Evolutionary conservation across 2,329 filamentous ascomycete species (phyloP).

Genomic region (Aspergillus aculeatus): DNA sequence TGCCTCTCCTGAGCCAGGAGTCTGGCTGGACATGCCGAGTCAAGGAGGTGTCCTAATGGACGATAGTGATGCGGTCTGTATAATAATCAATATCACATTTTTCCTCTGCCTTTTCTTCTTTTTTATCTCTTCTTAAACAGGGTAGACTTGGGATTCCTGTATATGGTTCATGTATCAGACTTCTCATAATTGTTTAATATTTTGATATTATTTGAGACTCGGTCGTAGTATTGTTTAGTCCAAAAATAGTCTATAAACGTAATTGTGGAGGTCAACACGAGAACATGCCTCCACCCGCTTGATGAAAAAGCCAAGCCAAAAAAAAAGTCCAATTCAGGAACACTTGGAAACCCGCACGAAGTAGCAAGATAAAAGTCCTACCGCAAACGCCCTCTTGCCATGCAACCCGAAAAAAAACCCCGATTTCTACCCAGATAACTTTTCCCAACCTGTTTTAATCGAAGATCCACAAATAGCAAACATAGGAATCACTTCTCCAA

Average conservation of each 20-base stretch:
- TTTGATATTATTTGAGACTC: not conserved
- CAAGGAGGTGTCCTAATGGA: constrained; percentile 61
- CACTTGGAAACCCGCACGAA: not conserved
- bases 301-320: not conserved
- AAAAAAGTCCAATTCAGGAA: not conserved
- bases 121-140: constrained; percentile 27
- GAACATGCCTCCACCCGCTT: not conserved
- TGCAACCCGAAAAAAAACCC: constrained; percentile 5
- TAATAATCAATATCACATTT: constrained; percentile 19
- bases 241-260: not conserved
- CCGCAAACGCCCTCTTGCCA: constrained; percentile 13
- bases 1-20: constrained; percentile 75
- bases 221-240: not conserved
- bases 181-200: not conserved
- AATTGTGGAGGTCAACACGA: not conserved
- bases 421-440: not conserved
- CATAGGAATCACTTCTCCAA: constrained; percentile 15
- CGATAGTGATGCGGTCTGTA: constrained; percentile 15
- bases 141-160: constrained; percentile 19
- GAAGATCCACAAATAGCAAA: not conserved
- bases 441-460: not conserved
- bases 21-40: constrained; percentile 91
- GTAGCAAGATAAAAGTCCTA: not conserved
- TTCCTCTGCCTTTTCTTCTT: constrained; percentile 24
- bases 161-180: constrained; percentile 10